These are phyloP conservation scores for Fagus sylvatica DNA, from an alignment of 306 rosid genomes.

Conservation along the genomic window DNA sequence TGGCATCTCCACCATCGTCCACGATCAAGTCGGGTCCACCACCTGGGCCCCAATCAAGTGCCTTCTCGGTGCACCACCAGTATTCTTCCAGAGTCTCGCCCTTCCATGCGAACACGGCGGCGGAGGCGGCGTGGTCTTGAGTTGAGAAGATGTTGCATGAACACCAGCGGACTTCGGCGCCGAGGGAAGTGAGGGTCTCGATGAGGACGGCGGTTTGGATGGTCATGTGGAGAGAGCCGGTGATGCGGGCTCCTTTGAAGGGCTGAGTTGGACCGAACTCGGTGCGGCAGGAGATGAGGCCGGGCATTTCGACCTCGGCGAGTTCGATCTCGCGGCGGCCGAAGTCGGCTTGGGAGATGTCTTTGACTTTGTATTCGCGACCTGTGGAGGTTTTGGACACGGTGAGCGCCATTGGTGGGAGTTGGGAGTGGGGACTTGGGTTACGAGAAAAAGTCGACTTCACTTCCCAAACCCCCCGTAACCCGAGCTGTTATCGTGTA, in stretches of 20 bases:
- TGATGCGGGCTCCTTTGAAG: constrained; percentile 77
- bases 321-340: constrained; percentile 82
- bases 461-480: no score
- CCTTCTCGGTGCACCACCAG: constrained; percentile 95
- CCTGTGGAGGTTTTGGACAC: constrained; percentile 51
- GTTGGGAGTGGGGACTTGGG: no score
- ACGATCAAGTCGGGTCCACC: constrained; percentile 93
- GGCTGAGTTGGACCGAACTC: constrained; percentile 81
- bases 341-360: constrained; percentile 87
- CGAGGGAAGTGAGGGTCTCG: constrained; percentile 92
- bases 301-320: constrained; percentile 97
- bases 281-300: constrained; percentile 57
- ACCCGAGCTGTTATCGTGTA: no score
- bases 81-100: constrained; percentile 94
- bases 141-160: constrained; percentile 97
- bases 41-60: constrained; percentile 85
- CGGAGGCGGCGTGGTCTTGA: constrained; percentile 92
- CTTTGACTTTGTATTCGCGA: constrained; percentile 94
- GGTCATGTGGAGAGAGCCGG: constrained; percentile 99
- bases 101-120: constrained; percentile 94
- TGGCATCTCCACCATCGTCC: constrained; percentile 90
- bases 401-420: no score
- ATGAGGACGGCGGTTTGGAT: constrained; percentile 94
- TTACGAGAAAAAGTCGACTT: no score
- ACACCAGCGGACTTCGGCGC: constrained; percentile 96